Evolutionary conservation across 176 grass and related monocot genomes (phyloP), one percentile per base, ranked within the genome.

Genomic region (Carex littledalei): DNA sequence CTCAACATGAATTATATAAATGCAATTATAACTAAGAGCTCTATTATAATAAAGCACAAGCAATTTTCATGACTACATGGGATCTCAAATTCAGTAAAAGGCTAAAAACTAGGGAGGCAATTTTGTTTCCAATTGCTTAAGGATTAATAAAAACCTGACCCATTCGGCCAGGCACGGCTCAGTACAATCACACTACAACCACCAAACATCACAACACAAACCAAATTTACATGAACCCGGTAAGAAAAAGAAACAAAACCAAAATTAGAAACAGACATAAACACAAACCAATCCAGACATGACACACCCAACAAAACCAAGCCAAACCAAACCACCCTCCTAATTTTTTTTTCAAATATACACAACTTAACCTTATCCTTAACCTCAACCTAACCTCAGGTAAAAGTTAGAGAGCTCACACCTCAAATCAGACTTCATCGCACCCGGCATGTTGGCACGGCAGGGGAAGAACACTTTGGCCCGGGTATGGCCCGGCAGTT

Each of bases 381-480:
- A 71, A 69, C 85, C 52, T 79, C 76, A 71, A 69, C 57, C 82
- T 62, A 89, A 68, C 87, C 80, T n/a, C 69, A 77, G 56, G 80
- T 73, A 73, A 45, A 34, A 82, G 79, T 86, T 64, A 78, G 47
- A 78, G 58, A 86, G 65, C 34, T 8, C 39, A 52, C 35, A 64
- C 16, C 6, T 31, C 41, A 20, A 80, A 74, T 59, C 72, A 76
- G 72, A 24, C 43, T 82, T 95, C 93, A 99, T 85, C 91, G 81
- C 49, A 99, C 96, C 86, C 93, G 90, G 88, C 91, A 99, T 5
- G 93, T 82, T 67, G 96, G 93, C 62, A 94, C 89, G 67, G 90
- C 77, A 59, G 84, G 88, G 21, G 91, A 60, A 17, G 84, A 80
- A 81, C 93, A 99, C 73, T 93, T 95, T 13, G 87, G 74, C 18